Evolutionary conservation across 208 protist genomes (phyloP).

Genomic region (Porcisia hertigi): DNA sequence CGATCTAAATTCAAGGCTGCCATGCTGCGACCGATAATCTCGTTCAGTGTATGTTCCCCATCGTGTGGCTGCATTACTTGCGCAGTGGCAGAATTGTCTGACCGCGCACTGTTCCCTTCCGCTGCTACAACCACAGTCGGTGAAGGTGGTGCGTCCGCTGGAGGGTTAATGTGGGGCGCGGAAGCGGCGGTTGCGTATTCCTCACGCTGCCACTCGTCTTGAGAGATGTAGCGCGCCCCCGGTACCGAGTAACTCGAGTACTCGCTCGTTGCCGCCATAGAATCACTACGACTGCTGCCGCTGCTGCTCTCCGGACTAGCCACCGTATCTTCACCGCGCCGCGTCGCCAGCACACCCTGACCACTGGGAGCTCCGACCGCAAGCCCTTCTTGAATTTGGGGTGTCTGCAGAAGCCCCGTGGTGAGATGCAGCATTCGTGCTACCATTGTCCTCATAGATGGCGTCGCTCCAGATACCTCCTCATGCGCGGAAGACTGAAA

Average conservation of each 20-base stretch:
- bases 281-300: slow-evolving; percentile 5
- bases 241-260: slow-evolving; percentile 39
- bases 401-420: slow-evolving; percentile 37
- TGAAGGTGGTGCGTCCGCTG: background rate
- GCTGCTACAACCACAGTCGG: background rate
- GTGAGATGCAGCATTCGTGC: slow-evolving; percentile 28
- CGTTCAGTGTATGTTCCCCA: slow-evolving; percentile 38
- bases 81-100: background rate
- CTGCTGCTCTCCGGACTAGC: background rate
- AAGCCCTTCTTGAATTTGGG: slow-evolving; percentile 28
- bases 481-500: background rate
- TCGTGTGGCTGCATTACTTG: background rate
- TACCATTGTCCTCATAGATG: background rate
- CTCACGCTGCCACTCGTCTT: slow-evolving; percentile 27
- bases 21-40: slow-evolving; percentile 43
- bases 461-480: background rate
- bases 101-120: background rate
- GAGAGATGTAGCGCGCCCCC: slow-evolving; percentile 44
- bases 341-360: background rate
- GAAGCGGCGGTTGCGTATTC: background rate
- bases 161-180: background rate
- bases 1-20: slow-evolving; percentile 30
- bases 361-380: background rate
- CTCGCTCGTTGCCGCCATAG: slow-evolving; percentile 28
- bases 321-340: slow-evolving; percentile 2